phyloP scores from a whole-genome alignment of 768 basidiomycete genomes.

The Termitomyces sp. region DNA sequence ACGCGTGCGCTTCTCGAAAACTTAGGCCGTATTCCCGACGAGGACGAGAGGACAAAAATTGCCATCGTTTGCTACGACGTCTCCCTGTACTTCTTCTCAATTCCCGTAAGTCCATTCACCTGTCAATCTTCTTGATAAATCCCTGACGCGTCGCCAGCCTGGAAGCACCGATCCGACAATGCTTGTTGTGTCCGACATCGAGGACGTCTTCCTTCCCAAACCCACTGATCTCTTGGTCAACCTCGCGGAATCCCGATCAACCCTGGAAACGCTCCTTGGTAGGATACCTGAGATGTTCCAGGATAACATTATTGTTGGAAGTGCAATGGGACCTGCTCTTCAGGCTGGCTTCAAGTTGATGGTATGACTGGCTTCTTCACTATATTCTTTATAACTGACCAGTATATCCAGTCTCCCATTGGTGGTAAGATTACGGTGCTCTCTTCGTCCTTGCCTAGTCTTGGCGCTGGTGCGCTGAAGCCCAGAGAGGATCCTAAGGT shows the following conservation, averaged over 20 bases:
- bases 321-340: constrained; percentile 90
- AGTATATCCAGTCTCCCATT: constrained; percentile 67
- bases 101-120: constrained; percentile 57
- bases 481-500: constrained; percentile 96
- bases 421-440: constrained; percentile 84
- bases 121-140: background rate
- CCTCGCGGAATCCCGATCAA: constrained; percentile 77
- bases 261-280: constrained; percentile 79
- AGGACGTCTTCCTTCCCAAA: constrained; percentile 97
- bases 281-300: constrained; percentile 96
- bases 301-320: constrained; percentile 91
- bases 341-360: constrained; percentile 97
- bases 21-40: constrained; percentile 93
- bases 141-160: constrained; percentile 37
- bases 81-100: constrained; percentile 94
- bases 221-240: constrained; percentile 97
- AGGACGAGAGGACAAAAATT: constrained; percentile 89
- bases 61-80: constrained; percentile 91
- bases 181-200: constrained; percentile 96
- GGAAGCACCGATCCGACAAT: constrained; percentile 80
- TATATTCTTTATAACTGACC: background rate
- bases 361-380: constrained; percentile 38
- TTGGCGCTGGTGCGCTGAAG: constrained; percentile 91
- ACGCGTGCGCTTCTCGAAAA: constrained; percentile 95
- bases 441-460: constrained; percentile 80